phyloP scores from a whole-genome alignment of 1,284 basidiomycete genomes.

The Cryptococcus maquisensis region DNA sequence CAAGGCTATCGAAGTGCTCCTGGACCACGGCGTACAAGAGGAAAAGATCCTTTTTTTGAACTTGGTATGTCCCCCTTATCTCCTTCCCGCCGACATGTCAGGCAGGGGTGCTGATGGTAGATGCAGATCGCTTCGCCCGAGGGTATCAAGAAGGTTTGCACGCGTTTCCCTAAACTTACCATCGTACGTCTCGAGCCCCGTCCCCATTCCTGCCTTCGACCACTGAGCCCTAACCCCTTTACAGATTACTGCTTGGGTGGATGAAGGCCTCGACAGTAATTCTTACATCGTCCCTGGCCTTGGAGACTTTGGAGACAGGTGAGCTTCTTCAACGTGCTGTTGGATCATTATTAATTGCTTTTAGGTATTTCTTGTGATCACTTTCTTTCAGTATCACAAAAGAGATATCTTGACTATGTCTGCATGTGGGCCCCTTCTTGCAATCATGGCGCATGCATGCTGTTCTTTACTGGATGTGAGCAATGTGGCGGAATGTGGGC shows the following conservation, averaged over 20 bases:
- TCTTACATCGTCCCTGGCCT: conserved; percentile 69
- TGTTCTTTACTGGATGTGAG: not conserved
- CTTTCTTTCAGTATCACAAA: too few species aligned
- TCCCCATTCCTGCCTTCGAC: not conserved
- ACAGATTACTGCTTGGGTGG: conserved; percentile 92
- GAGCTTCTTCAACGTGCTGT: not conserved
- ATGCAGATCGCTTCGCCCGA: conserved; percentile 82
- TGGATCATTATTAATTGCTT: not conserved
- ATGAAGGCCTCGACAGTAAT: conserved; percentile 79
- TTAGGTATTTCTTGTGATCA: not conserved
- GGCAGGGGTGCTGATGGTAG: not conserved
- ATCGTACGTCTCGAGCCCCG: conserved; percentile 70
- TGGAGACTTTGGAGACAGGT: conserved; percentile 85
- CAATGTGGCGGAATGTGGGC: too few species aligned
- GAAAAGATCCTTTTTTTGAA: conserved; percentile 95
- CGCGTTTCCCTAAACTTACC: conserved; percentile 72
- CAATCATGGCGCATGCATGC: not conserved
- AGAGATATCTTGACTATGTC: too few species aligned
- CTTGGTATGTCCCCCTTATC: conserved; percentile 58
- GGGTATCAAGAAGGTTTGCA: conserved; percentile 77
- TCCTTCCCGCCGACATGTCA: too few species aligned
- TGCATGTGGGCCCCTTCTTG: not conserved
- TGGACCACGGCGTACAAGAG: conserved; percentile 74
- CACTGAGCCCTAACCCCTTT: not conserved
- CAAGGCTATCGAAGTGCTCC: conserved; percentile 91